Conservation (phyloP, 176 grass and related monocot genomes). For the Dendrocalamus sinicus region DNA sequence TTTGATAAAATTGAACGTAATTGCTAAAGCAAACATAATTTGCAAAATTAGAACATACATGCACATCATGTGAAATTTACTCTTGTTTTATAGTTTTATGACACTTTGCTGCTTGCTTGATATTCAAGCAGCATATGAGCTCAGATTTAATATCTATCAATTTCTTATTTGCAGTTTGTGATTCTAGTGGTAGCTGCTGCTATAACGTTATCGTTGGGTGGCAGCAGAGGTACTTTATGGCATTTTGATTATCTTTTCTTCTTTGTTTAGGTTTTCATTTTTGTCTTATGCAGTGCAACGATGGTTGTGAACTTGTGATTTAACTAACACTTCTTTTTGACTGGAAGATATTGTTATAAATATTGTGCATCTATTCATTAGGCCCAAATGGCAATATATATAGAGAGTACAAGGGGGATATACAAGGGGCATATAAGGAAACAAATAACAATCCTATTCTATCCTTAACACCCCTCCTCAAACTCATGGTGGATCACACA, state of each 20-base stretch:
- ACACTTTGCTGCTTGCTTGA: not conserved
- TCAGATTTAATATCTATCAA: constrained; percentile 13
- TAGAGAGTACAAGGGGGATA: too few relatives aligned
- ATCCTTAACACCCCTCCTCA: too few relatives aligned
- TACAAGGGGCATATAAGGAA: too few relatives aligned
- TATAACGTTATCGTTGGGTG: constrained; percentile 65
- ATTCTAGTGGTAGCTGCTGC: constrained; percentile 68
- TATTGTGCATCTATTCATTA: too few relatives aligned
- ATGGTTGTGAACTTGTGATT: not conserved
- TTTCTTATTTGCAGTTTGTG: constrained; percentile 58
- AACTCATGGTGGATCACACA: too few relatives aligned
- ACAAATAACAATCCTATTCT: too few relatives aligned
- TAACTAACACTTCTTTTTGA: not conserved
- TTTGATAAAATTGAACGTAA: constrained; percentile 19
- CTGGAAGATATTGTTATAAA: not conserved
- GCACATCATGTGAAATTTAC: not conserved
- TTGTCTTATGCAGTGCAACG: constrained; percentile 9
- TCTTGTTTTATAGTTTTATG: not conserved
- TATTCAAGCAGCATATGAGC: too few relatives aligned
- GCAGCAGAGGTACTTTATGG: constrained; percentile 54
- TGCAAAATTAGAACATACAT: not conserved
- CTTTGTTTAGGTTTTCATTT: constrained; percentile 7
- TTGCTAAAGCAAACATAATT: not conserved
- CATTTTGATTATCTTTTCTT: constrained; percentile 11
- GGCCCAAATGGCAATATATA: too few relatives aligned